Evolutionary conservation across 2,329 filamentous ascomycete genomes (phyloP), one percentile per base, ranked within the genome.

Genomic region (Neonectria neomacrospora): DNA sequence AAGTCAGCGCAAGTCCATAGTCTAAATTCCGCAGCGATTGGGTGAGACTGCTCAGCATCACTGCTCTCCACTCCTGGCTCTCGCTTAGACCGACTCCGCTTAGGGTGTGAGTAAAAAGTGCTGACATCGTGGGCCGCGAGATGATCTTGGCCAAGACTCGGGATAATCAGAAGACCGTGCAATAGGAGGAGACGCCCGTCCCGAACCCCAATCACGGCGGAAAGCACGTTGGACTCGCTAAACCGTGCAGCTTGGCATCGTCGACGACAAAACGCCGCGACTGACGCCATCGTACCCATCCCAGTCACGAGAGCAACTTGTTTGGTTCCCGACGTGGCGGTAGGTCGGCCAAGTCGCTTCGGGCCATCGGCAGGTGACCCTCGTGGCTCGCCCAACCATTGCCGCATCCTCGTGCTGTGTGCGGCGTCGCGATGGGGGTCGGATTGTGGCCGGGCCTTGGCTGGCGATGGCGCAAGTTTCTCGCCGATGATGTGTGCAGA

Each of bases 381-480:
- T 66, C 6, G 23, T 26, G 23, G 23, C 23, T 26, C 52, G 26
- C 60, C 64, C 54, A 68, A 42, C 53, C 41, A 32, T 57, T 53
- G 51, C 58, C 50, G 30, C 54, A 57, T 53, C 48, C 32, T 58
- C 6, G 37, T 48, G 52, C 52, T 48, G n/a, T 55, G 60, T 44
- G 28, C n/a, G 58, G 48, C 58, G 30, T 52, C 44, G 37, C 45
- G 52, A 70, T 55, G 67, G 67, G 57, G 54, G 54, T 51, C 57
- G 59, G 57, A 69, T 64, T 60, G 54, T 55, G 57, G 52, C 61
- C 44, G 37, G 56, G 50, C 28, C 67, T 72, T 72, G 70, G 70
- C 65, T 50, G 20, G 32, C 50, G 65, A 73, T 73, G 68, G 62
- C 71, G 71, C 67, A 59, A 64, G 54, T 71, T 63, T 51, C 50